Conservation (phyloP, 2,329 filamentous ascomycete genomes). For the Aureobasidium mangrovei region DNA sequence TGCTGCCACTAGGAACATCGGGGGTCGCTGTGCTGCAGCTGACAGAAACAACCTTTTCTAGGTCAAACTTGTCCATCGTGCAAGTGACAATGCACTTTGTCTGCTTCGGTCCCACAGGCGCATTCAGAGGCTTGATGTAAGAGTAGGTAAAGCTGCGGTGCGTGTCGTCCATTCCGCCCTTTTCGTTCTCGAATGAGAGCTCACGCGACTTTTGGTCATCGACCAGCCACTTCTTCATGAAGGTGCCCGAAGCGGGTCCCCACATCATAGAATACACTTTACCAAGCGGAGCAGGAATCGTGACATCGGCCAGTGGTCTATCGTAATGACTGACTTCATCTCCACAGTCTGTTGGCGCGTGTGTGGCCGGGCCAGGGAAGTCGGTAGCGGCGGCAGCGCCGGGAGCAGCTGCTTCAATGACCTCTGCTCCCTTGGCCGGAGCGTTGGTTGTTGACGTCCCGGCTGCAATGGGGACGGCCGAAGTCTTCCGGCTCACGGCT, state of each 20-base stretch:
- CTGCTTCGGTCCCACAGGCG: slow-evolving; percentile 79
- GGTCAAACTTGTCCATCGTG: slow-evolving; percentile 71
- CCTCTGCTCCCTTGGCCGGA: slow-evolving; percentile 3
- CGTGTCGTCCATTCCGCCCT: slow-evolving; percentile 62
- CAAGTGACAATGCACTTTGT: slow-evolving; percentile 90
- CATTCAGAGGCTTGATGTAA: slow-evolving; percentile 86
- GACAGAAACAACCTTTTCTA: slow-evolving; percentile 81
- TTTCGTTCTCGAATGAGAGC: slow-evolving; percentile 73
- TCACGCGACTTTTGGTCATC: slow-evolving; percentile 84
- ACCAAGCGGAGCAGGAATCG: slow-evolving; percentile 77
- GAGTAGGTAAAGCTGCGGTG: slow-evolving; percentile 66
- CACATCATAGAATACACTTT: slow-evolving; percentile 88
- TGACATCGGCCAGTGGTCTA: slow-evolving; percentile 73
- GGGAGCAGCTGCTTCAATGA: slow-evolving; percentile 27
- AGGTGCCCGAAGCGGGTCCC: slow-evolving; percentile 66
- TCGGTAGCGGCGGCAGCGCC: slow-evolving; percentile 45
- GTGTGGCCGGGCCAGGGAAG: slow-evolving; percentile 76
- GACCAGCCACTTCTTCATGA: slow-evolving; percentile 79
- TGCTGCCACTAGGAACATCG: slow-evolving; percentile 87
- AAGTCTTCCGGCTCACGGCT: slow-evolving; percentile 61
- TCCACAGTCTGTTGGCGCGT: slow-evolving; percentile 76
- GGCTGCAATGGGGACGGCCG: slow-evolving; percentile 41
- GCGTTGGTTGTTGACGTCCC: slow-evolving; percentile 25
- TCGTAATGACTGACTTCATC: slow-evolving; percentile 76
- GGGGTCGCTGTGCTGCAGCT: slow-evolving; percentile 78